Evolutionary conservation across 306 rosid genomes (phyloP).

Genomic region (Sicyos baderoa): DNA sequence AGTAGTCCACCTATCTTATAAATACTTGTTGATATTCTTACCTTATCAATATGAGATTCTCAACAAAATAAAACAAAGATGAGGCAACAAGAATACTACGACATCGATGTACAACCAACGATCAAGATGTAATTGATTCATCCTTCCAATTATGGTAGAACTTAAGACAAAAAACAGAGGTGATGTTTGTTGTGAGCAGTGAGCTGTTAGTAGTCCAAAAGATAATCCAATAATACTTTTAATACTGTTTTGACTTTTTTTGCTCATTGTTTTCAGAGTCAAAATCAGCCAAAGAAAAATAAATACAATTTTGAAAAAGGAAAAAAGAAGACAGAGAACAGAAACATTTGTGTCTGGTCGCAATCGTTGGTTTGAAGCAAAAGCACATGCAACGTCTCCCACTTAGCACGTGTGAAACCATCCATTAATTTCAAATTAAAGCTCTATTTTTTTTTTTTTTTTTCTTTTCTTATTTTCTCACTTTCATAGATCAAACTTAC

Average conservation of each 20-base stretch:
- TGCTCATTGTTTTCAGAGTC: conserved; percentile 4
- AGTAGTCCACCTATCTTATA: no score
- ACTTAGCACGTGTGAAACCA: conserved; percentile 1
- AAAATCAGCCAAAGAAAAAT: background rate
- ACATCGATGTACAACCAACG: no score
- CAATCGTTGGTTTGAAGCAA: background rate
- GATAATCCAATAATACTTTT: background rate
- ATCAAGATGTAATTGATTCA: no score
- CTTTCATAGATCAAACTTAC: background rate
- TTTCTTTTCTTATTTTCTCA: background rate
- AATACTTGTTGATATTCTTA: no score
- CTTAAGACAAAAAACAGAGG: no score
- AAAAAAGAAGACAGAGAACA: background rate
- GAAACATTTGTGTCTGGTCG: conserved; percentile 9
- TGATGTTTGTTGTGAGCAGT: background rate
- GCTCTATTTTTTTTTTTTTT: background rate
- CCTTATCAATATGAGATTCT: no score
- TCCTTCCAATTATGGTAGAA: no score
- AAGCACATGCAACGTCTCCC: conserved; percentile 12
- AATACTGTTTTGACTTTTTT: conserved; percentile 1
- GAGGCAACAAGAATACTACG: no score
- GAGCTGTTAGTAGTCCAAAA: background rate
- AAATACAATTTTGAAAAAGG: background rate
- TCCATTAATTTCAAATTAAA: background rate
- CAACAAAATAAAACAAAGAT: no score